Conservation (phyloP, 176 grass and related monocot genomes). For the Ensete ventricosum region DNA sequence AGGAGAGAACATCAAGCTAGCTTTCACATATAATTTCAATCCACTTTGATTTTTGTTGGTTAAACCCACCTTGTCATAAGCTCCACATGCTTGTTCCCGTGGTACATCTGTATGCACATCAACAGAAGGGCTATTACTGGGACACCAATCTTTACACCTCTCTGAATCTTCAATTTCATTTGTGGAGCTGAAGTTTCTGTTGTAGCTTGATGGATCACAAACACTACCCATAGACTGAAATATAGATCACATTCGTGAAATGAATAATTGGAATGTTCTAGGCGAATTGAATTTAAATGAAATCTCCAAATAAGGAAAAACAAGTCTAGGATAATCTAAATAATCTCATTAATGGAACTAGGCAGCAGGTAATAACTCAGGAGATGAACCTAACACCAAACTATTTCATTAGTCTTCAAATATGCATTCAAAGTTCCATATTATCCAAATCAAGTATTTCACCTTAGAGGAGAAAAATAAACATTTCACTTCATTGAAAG, state of each 20-base stretch:
- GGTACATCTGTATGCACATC: conserved; percentile 32
- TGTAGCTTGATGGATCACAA: conserved; percentile 8
- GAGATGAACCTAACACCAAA: neutral
- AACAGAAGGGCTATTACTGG: neutral
- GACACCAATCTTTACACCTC: neutral
- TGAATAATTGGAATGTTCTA: neutral
- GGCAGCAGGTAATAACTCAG: neutral
- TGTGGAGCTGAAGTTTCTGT: conserved; percentile 12
- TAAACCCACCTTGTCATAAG: conserved; percentile 22
- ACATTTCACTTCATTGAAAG: too few relatives aligned
- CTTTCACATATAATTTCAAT: conserved; percentile 5
- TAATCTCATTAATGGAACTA: neutral
- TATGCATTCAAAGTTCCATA: neutral
- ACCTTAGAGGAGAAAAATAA: too few relatives aligned
- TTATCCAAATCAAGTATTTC: neutral
- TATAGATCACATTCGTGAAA: neutral
- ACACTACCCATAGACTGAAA: conserved; percentile 25
- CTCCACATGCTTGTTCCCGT: conserved; percentile 21
- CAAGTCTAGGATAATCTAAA: neutral
- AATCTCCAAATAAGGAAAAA: neutral
- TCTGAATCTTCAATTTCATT: conserved; percentile 13
- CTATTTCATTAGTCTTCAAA: neutral
- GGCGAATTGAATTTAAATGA: conserved; percentile 2
- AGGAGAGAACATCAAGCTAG: conserved; percentile 17
- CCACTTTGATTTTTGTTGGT: conserved; percentile 25